Evolutionary conservation across 2,329 filamentous ascomycete genomes (phyloP).

Genomic region (Aspergillus melleus): DNA sequence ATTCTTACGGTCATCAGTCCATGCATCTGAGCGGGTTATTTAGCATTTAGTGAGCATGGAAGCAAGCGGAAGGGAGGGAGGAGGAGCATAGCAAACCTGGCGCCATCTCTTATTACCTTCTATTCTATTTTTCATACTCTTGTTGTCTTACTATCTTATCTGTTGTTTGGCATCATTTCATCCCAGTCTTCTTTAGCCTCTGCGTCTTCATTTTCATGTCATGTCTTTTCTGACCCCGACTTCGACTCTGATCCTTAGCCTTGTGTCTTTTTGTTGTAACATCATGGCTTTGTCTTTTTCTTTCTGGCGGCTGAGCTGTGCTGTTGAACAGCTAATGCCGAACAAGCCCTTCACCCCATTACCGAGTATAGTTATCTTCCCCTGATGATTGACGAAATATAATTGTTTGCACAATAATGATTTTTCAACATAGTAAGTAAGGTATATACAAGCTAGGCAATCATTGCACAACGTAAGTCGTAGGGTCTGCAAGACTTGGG

Average conservation of each 20-base stretch:
- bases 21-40: background rate
- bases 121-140: background rate
- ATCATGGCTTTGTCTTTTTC: background rate
- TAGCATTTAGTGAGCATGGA: slow-evolving; percentile 1
- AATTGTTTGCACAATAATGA: background rate
- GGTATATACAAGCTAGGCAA: background rate
- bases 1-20: background rate
- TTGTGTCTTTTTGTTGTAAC: background rate
- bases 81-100: slow-evolving; percentile 2
- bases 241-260: background rate
- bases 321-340: background rate
- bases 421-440: background rate
- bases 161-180: background rate
- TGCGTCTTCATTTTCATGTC: background rate
- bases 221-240: background rate
- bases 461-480: background rate
- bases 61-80: background rate
- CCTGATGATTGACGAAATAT: background rate
- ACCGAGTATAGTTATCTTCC: background rate
- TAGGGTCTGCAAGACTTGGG: too few species aligned
- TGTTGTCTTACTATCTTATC: background rate
- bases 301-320: background rate
- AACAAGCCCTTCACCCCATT: background rate
- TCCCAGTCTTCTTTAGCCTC: background rate
- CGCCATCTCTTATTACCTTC: background rate